Conservation (phyloP, 2,329 filamentous ascomycete genomes). For the Aaosphaeria pasadenensis region DNA sequence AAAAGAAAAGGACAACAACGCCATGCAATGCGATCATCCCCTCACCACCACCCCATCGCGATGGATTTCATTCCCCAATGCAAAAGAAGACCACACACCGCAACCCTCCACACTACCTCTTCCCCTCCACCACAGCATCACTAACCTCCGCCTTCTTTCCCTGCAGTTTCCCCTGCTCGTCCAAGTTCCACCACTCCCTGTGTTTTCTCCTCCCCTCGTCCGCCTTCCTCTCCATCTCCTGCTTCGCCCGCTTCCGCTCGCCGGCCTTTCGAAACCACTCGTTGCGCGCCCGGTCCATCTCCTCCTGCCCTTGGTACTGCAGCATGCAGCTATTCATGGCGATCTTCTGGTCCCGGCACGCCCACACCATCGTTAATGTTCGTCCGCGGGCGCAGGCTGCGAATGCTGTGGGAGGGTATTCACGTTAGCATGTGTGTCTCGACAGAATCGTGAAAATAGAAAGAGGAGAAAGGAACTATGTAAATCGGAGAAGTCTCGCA, state of each 20-base stretch:
- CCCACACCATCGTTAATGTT: slow-evolving; percentile 84
- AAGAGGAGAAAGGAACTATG: neutral
- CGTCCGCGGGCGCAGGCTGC: slow-evolving; percentile 83
- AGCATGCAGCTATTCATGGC: slow-evolving; percentile 96
- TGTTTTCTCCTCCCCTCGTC: slow-evolving; percentile 49
- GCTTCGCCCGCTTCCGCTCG: slow-evolving; percentile 65
- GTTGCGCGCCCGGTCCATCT: slow-evolving; percentile 83
- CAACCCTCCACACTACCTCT: neutral
- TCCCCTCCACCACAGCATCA: slow-evolving; percentile 4
- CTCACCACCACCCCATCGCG: slow-evolving; percentile 9
- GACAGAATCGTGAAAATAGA: neutral
- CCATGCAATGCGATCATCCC: slow-evolving; percentile 12
- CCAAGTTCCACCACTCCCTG: slow-evolving; percentile 51
- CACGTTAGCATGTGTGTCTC: too few relatives aligned
- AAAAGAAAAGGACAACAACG: slow-evolving; percentile 2
- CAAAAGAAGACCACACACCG: neutral
- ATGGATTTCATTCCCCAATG: neutral
- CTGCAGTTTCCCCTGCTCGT: slow-evolving; percentile 33
- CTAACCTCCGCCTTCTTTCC: slow-evolving; percentile 18
- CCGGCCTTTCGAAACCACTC: slow-evolving; percentile 86
- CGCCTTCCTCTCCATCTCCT: slow-evolving; percentile 50
- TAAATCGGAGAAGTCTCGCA: neutral
- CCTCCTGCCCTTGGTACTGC: slow-evolving; percentile 74
- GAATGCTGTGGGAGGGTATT: slow-evolving; percentile 61
- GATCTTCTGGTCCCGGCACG: slow-evolving; percentile 74